These are phyloP conservation scores for Phoma sp. DNA, from an alignment of 2,329 filamentous ascomycete genomes.

Conservation along the genomic window DNA sequence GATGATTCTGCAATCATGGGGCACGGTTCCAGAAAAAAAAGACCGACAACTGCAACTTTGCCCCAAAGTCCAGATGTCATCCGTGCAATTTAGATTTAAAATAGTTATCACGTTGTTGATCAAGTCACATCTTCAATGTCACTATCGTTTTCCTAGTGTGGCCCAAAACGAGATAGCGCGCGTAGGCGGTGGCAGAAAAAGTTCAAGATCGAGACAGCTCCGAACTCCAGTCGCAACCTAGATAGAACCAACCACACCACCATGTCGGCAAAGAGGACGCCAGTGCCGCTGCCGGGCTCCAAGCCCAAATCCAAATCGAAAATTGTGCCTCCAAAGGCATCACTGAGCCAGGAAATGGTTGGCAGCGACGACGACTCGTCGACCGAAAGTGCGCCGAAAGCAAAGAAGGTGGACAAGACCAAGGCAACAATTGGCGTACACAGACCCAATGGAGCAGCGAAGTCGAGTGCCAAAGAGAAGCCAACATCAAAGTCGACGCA, in stretches of 20 bases:
- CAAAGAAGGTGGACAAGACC: conserved; percentile 29
- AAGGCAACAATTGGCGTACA: conserved; percentile 43
- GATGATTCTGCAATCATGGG: too few species aligned
- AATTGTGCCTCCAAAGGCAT: conserved; percentile 28
- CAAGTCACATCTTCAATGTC: conserved; percentile 14
- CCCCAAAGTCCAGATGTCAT: too few species aligned
- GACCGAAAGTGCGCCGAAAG: conserved; percentile 25
- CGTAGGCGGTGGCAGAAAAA: conserved; percentile 34
- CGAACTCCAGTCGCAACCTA: conserved; percentile 21
- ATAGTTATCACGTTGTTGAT: background rate
- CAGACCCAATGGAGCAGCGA: conserved; percentile 36
- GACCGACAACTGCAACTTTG: background rate
- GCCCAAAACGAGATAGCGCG: conserved; percentile 13
- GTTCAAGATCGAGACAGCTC: conserved; percentile 34
- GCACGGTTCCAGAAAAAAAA: background rate
- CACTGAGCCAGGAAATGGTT: conserved; percentile 48
- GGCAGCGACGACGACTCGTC: conserved; percentile 43
- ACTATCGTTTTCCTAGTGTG: conserved; percentile 27
- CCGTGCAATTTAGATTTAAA: background rate
- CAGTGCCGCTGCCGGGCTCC: conserved; percentile 43
- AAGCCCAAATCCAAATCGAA: conserved; percentile 36
- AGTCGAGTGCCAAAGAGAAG: conserved; percentile 24
- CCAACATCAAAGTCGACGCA: conserved; percentile 19
- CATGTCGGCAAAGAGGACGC: conserved; percentile 46
- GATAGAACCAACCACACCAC: conserved; percentile 31